phyloP scores from a whole-genome alignment of 352 stramenopile genomes.

The Phytophthora macrochlamydospora region DNA sequence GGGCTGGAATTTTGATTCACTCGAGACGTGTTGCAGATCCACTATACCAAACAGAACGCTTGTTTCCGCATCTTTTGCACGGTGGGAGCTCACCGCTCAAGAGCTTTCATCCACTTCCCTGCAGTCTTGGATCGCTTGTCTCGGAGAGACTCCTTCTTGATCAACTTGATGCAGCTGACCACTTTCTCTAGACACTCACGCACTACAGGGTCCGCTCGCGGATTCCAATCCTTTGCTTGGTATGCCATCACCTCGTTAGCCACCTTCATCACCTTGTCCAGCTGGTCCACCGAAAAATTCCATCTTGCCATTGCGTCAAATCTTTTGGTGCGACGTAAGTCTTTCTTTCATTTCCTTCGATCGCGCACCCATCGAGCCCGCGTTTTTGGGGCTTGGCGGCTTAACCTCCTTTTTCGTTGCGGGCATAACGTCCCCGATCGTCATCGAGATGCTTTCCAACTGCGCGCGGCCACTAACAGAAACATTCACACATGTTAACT shows the following conservation, averaged over 20 bases:
- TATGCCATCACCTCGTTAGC: slow-evolving; percentile 17
- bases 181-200: slow-evolving; percentile 24
- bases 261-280: slow-evolving; percentile 25
- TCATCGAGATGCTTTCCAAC: slow-evolving; percentile 31
- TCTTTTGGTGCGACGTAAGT: slow-evolving; percentile 8
- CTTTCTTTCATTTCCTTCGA: neutral
- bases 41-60: neutral
- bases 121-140: slow-evolving; percentile 26
- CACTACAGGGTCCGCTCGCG: slow-evolving; percentile 6
- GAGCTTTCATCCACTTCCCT: slow-evolving; percentile 12
- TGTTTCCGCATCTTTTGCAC: neutral
- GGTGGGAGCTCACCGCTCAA: neutral
- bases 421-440: neutral
- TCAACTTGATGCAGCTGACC: slow-evolving; percentile 18
- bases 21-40: neutral
- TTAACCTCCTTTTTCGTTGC: neutral
- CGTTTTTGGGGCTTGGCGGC: slow-evolving; percentile 1
- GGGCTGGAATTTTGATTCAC: no score
- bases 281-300: slow-evolving; percentile 37
- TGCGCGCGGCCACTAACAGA: slow-evolving; percentile 19
- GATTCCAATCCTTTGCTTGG: slow-evolving; percentile 21
- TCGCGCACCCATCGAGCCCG: neutral
- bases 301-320: slow-evolving; percentile 29
- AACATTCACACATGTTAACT: neutral
- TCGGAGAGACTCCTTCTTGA: slow-evolving; percentile 18